Percentiles rank a stretch among this genome's conserved stretches.
These are phyloP conservation scores for Fusarium metavorans DNA, from an alignment of 2,329 filamentous ascomycete species.

Conservation along the genomic window DNA sequence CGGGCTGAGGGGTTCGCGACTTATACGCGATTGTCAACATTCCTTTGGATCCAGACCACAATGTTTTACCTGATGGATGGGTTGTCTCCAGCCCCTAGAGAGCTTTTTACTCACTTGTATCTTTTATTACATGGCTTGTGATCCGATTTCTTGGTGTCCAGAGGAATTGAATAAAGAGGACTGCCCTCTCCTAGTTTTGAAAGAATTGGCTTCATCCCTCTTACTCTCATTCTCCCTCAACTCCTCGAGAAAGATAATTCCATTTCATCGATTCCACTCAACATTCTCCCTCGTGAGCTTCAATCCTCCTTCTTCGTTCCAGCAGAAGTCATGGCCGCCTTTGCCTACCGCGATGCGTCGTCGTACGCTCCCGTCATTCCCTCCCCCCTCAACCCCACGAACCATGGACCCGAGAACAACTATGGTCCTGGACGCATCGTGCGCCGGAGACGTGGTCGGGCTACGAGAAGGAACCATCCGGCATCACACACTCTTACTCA, in stretches of 20 bases:
- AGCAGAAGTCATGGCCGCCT: constrained; percentile 28
- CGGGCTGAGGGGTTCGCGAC: constrained; percentile 31
- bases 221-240: constrained; percentile 22
- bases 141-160: neutral
- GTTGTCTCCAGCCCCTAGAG: constrained; percentile 32
- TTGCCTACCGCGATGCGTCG: constrained; percentile 29
- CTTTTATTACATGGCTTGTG: constrained; percentile 33
- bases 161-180: constrained; percentile 42
- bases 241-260: constrained; percentile 5
- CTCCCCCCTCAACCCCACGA: constrained; percentile 47
- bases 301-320: neutral
- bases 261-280: neutral
- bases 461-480: constrained; percentile 26
- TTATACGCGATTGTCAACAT: constrained; percentile 35
- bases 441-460: constrained; percentile 33
- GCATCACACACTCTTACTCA: constrained; percentile 54
- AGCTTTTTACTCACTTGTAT: neutral
- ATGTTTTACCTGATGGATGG: constrained; percentile 31
- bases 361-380: constrained; percentile 41
- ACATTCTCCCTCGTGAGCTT: neutral
- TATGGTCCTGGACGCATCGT: constrained; percentile 28
- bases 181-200: constrained; percentile 23
- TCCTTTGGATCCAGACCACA: constrained; percentile 32
- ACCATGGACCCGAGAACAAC: constrained; percentile 23
- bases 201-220: constrained; percentile 26